Conservation (phyloP, 345 rosid genomes). For the Rubroshorea leprosula region DNA sequence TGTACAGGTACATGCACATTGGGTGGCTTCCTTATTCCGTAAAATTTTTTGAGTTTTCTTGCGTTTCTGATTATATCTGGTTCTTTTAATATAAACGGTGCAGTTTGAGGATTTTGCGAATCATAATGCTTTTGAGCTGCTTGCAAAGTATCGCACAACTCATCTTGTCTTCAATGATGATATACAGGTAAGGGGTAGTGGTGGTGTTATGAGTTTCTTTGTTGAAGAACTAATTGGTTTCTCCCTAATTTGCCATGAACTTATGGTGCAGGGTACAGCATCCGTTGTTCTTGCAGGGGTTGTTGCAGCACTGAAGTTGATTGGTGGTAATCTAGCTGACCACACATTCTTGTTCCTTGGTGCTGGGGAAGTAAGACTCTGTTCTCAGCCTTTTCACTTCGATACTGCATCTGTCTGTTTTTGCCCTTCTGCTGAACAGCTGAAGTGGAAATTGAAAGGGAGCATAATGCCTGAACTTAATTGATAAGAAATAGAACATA, state of each 20-base stretch:
- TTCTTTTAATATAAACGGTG: constrained; percentile 5
- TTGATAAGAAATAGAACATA: not conserved
- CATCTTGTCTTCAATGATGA: constrained; percentile 98
- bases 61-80: constrained; percentile 4
- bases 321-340: constrained; percentile 58
- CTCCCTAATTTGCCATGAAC: not conserved
- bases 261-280: constrained; percentile 74
- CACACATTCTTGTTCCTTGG: constrained; percentile 90
- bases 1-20: constrained; percentile 62
- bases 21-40: not conserved
- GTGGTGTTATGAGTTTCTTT: not conserved
- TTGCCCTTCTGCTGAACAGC: not conserved
- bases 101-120: constrained; percentile 99
- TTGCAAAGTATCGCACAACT: constrained; percentile 58
- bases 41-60: not conserved
- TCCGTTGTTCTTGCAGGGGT: constrained; percentile 90
- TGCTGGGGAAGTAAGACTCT: constrained; percentile 79
- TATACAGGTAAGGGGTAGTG: constrained; percentile 52
- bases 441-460: not conserved
- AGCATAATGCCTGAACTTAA: constrained; percentile 1
- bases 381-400: not conserved
- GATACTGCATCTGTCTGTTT: not conserved
- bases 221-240: not conserved
- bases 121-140: constrained; percentile 87
- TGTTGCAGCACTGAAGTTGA: constrained; percentile 67